These are phyloP conservation scores for Chenopodium album DNA, from an alignment of 148 eudicot genomes.

Conservation along the genomic window DNA sequence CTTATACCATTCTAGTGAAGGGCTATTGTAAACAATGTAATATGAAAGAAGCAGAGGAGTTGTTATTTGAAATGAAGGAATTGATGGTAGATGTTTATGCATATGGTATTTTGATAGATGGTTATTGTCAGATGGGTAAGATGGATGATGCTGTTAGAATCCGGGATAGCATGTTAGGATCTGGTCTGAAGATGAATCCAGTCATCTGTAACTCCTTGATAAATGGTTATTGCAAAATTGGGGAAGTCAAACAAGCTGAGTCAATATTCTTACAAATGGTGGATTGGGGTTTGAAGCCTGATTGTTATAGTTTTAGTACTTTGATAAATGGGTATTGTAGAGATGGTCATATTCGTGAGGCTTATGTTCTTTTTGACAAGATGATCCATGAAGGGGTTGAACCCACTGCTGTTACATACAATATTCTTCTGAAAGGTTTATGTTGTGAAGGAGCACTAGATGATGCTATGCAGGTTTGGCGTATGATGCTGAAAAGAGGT, in stretches of 20 bases:
- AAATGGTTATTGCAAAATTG: conserved; percentile 80
- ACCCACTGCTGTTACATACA: conserved; percentile 61
- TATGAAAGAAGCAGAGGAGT: conserved; percentile 64
- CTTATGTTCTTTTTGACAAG: conserved; percentile 53
- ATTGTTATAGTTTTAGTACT: conserved; percentile 73
- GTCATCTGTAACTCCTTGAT: conserved; percentile 65
- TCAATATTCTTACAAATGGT: conserved; percentile 41
- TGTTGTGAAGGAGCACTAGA: conserved; percentile 50
- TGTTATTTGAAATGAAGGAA: conserved; percentile 50
- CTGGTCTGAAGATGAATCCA: conserved; percentile 58
- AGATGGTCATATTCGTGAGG: conserved; percentile 45
- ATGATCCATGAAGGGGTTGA: conserved; percentile 52
- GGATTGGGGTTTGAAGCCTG: conserved; percentile 66
- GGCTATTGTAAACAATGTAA: conserved; percentile 54
- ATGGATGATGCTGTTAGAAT: conserved; percentile 64
- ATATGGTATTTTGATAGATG: conserved; percentile 67
- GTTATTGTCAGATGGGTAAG: conserved; percentile 56
- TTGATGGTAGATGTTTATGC: conserved; percentile 45
- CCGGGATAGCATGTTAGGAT: conserved; percentile 54
- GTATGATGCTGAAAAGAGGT: conserved; percentile 57
- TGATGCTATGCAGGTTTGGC: conserved; percentile 45
- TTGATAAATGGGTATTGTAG: conserved; percentile 68
- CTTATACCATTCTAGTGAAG: conserved; percentile 63
- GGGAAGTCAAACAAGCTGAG: conserved; percentile 53
- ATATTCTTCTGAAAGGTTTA: conserved; percentile 71